phyloP scores from a whole-genome alignment of 352 stramenopile species.

The Pythium insidiosum region DNA sequence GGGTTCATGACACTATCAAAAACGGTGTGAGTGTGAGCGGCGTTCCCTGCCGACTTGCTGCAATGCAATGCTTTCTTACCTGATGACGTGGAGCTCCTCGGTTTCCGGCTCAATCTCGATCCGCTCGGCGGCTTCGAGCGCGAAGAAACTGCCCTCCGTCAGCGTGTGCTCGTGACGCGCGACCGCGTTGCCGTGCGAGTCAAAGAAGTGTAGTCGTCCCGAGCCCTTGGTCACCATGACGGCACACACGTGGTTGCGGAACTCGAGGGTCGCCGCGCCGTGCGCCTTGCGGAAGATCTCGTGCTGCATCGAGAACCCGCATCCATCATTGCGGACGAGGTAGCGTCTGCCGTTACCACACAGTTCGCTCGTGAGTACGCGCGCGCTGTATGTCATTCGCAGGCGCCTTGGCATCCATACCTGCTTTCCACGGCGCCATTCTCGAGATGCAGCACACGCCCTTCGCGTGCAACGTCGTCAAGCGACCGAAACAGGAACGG shows the following conservation, averaged over 20 bases:
- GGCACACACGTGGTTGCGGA: slow-evolving; percentile 72
- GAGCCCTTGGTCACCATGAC: slow-evolving; percentile 55
- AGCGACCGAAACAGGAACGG: slow-evolving; percentile 47
- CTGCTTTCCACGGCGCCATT: slow-evolving; percentile 45
- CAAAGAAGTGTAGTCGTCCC: slow-evolving; percentile 41
- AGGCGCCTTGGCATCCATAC: too few relatives aligned
- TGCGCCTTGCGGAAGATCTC: slow-evolving; percentile 51
- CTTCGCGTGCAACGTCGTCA: slow-evolving; percentile 31
- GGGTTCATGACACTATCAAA: slow-evolving; percentile 65
- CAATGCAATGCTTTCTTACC: too few relatives aligned
- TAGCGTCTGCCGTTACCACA: slow-evolving; percentile 31
- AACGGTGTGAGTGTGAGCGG: background rate
- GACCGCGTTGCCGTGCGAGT: slow-evolving; percentile 25
- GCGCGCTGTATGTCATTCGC: too few relatives aligned
- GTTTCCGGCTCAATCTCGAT: slow-evolving; percentile 41
- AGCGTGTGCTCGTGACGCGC: slow-evolving; percentile 29
- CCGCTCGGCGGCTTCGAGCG: slow-evolving; percentile 48
- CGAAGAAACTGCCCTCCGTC: slow-evolving; percentile 39
- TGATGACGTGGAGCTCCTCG: slow-evolving; percentile 66
- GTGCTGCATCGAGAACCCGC: slow-evolving; percentile 72
- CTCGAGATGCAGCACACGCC: slow-evolving; percentile 30
- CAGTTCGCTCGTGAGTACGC: too few relatives aligned
- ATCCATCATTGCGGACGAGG: slow-evolving; percentile 58
- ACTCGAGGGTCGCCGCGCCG: slow-evolving; percentile 39
- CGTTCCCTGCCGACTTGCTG: too few relatives aligned